Evolutionary conservation across 202 grass and related monocot genomes (phyloP).

Genomic region (Elaeis oleifera): DNA sequence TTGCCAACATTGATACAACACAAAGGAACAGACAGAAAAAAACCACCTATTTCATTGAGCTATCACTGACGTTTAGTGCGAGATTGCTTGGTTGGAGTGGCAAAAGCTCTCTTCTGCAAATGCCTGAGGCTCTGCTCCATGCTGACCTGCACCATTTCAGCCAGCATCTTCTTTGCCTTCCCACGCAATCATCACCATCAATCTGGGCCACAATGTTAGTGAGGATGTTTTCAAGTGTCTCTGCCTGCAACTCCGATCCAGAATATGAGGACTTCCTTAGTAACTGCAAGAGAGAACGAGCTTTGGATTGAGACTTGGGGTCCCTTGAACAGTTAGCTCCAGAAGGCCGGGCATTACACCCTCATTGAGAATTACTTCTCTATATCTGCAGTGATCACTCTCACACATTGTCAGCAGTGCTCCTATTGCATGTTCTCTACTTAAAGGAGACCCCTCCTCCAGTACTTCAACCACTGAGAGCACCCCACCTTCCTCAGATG

Average conservation of each 20-base stretch:
- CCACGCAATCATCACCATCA: conserved; percentile 20
- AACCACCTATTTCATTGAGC: conserved; percentile 5
- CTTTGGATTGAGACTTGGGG: conserved; percentile 20
- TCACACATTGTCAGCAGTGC: conserved; percentile 24
- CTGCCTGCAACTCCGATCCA: conserved; percentile 13
- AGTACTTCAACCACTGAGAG: conserved; percentile 28
- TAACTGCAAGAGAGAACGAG: conserved; percentile 20
- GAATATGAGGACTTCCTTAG: conserved; percentile 12
- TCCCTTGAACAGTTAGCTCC: conserved; percentile 26
- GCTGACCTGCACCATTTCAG: conserved; percentile 40
- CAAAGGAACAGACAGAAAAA: neutral
- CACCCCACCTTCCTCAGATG: conserved; percentile 23
- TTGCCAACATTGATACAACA: conserved; percentile 5
- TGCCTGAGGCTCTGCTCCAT: conserved; percentile 36
- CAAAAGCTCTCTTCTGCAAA: conserved; percentile 30
- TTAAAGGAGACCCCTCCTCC: conserved; percentile 26
- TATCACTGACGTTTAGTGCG: neutral
- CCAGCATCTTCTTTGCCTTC: conserved; percentile 41
- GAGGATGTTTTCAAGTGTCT: conserved; percentile 24
- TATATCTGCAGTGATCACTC: conserved; percentile 25
- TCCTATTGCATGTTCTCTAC: conserved; percentile 28
- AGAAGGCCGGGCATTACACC: conserved; percentile 28
- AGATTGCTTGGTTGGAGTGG: conserved; percentile 10
- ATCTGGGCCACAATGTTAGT: conserved; percentile 22
- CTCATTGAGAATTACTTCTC: conserved; percentile 32